These are phyloP conservation scores for Fusarium torulosum DNA, from an alignment of 2,329 filamentous ascomycete genomes.

Conservation along the genomic window DNA sequence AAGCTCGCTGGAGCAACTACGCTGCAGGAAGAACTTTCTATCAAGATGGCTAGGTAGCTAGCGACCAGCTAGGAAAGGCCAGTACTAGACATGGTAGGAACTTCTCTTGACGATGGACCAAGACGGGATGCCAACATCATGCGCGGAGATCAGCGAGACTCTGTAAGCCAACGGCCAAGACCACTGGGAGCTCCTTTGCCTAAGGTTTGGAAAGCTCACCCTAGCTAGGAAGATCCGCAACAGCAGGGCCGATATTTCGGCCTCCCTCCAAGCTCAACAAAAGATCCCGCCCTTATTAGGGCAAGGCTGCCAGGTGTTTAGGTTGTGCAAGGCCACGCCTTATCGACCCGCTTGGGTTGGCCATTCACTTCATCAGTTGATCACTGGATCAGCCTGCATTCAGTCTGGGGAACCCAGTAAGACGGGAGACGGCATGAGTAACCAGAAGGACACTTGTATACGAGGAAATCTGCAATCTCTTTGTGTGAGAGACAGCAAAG, in stretches of 20 bases:
- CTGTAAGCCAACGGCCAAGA: constrained; percentile 26
- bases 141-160: constrained; percentile 41
- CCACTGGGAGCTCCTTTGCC: constrained; percentile 28
- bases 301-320: constrained; percentile 34
- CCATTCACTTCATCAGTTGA: constrained; percentile 30
- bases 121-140: constrained; percentile 46
- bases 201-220: constrained; percentile 41
- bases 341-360: constrained; percentile 11
- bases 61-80: constrained; percentile 18
- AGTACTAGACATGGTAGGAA: constrained; percentile 10
- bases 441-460: constrained; percentile 28
- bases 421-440: constrained; percentile 38
- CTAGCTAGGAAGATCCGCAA: constrained; percentile 39
- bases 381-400: constrained; percentile 31
- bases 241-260: constrained; percentile 41
- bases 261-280: constrained; percentile 41
- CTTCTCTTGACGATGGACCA: constrained; percentile 8
- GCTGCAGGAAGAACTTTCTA: constrained; percentile 36
- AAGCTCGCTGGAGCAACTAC: constrained; percentile 47
- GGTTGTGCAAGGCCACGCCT: constrained; percentile 28
- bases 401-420: constrained; percentile 21
- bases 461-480: constrained; percentile 35
- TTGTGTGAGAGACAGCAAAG: constrained; percentile 29
- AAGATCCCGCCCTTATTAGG: constrained; percentile 36
- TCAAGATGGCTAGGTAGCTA: constrained; percentile 23